phyloP scores from a whole-genome alignment of 2,329 filamentous ascomycete species.

The Onygena corvina region DNA sequence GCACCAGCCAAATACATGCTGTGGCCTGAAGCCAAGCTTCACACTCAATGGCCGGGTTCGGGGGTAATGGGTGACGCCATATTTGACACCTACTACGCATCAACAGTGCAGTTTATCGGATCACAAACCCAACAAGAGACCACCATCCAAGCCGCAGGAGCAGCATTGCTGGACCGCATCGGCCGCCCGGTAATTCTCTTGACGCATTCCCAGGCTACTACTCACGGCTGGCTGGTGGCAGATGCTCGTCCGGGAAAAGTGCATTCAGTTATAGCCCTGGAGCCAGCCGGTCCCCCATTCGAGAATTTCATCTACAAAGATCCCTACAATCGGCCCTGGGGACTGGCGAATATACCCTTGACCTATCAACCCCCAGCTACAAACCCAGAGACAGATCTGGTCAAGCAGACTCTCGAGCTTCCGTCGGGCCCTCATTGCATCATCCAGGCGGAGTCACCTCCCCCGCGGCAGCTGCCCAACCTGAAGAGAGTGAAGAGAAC shows the following conservation, averaged over 20 bases:
- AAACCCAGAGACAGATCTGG: constrained; percentile 27
- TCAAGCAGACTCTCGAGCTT: constrained; percentile 16
- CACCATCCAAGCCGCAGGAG: constrained; percentile 28
- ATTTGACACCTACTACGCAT: constrained; percentile 23
- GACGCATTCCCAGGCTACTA: constrained; percentile 41
- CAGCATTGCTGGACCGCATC: constrained; percentile 20
- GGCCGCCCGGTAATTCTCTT: constrained; percentile 24
- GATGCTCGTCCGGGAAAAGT: constrained; percentile 41
- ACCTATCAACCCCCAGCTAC: constrained; percentile 36
- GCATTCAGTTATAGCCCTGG: constrained; percentile 40
- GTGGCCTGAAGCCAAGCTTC: constrained; percentile 28
- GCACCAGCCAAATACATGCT: constrained; percentile 11
- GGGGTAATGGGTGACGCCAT: constrained; percentile 23
- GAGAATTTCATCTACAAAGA: constrained; percentile 30
- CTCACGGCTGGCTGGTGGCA: constrained; percentile 35
- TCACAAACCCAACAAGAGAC: constrained; percentile 22
- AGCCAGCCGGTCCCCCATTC: constrained; percentile 45
- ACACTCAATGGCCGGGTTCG: constrained; percentile 32
- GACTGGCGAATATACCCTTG: constrained; percentile 38
- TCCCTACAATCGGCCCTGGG: constrained; percentile 29
- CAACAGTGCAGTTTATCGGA: constrained; percentile 30
- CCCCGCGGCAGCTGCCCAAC: constrained; percentile 38
- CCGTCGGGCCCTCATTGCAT: constrained; percentile 21
- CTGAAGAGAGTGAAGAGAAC: constrained; percentile 38
- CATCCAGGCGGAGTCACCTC: constrained; percentile 25